Percentiles rank a stretch among this genome's conserved stretches.
Evolutionary conservation across 1,139 yeast genomes (phyloP).

Genomic region (Taiozyma onychis): DNA sequence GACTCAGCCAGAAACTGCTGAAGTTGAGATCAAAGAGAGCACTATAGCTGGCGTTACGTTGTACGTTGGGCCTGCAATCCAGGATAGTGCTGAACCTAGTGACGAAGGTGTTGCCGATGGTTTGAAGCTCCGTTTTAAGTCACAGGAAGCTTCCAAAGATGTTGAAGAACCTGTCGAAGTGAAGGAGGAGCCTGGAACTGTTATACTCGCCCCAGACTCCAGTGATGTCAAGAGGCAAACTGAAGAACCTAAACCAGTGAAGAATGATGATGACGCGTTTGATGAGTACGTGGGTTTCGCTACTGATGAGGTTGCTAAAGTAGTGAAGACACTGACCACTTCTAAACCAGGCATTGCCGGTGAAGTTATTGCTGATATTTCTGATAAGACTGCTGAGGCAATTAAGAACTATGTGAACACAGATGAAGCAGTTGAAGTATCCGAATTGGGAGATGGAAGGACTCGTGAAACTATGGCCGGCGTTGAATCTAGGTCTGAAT

Average conservation of each 20-base stretch:
- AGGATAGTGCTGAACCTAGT: not conserved
- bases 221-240: not conserved
- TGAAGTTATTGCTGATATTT: constrained; percentile 1
- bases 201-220: not conserved
- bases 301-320: not conserved
- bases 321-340: not conserved
- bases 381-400: constrained; percentile 9
- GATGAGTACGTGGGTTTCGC: not conserved
- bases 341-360: not conserved
- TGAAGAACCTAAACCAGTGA: not conserved
- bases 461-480: not conserved
- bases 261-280: not conserved
- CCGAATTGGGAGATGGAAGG: not conserved
- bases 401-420: constrained; percentile 1
- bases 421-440: not conserved
- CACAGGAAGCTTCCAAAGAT: too few species aligned
- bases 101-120: not conserved
- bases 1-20: not conserved
- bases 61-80: not conserved
- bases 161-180: not conserved
- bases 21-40: not conserved
- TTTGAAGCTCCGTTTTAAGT: too few species aligned
- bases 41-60: not conserved
- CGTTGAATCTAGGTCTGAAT: not conserved
- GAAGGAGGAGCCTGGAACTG: not conserved